Base-by-base conservation (phyloP, 2,329 filamentous ascomycete species). In the Pseudogymnoascus sp. region DNA sequence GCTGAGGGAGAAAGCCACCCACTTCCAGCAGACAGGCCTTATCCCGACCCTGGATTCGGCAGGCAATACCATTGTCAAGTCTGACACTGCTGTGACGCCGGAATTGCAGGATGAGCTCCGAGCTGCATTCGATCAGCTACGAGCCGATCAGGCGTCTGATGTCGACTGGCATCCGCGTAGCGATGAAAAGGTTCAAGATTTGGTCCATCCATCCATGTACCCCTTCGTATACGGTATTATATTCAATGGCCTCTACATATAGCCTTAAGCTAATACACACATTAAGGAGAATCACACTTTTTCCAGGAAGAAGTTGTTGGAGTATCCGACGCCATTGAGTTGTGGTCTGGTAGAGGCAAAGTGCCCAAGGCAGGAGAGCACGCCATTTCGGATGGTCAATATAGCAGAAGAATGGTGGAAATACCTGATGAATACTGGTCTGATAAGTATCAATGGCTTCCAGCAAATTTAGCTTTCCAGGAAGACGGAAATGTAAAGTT, bases 171-270 rank as follows among this genome's bases (percentile, higher is more conserved):
- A 88, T 69, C 85, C 85, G 0, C 75, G 78, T 2, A 83, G 80
- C 0, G 73, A 83, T 33, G 70, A 74, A 0, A 78, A 77, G 62
- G 83, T 89, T 1, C 77, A 85, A 0, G 80, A 89, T 67, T 72
- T 88, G 1, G 77, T 88, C 4, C 80, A 88, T 64, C 84, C 85
- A 1, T 88, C 83, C 0, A 73, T 88, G 6, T 88, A 79, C 64
- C 84, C 85, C 0, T 70, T 88, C 0, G 68, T 82, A 1, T 84
- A 82, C 65, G 82, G 80, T 60, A 50, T 37, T 60, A 28, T 43
- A 20, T 20, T 12, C 57, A 9, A 38, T 38, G 18, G 18, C 57
- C 33, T 58, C 22, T 12, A 28, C n/a, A 7, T 58, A 11, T 15
- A 28, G 14, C 33, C 6, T 6, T 11, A 53, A 57, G 25, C 37